Percentiles rank a stretch among this genome's conserved stretches.
Evolutionary conservation across 441 rosid species (phyloP).

Genomic region (Syzygium malaccense): DNA sequence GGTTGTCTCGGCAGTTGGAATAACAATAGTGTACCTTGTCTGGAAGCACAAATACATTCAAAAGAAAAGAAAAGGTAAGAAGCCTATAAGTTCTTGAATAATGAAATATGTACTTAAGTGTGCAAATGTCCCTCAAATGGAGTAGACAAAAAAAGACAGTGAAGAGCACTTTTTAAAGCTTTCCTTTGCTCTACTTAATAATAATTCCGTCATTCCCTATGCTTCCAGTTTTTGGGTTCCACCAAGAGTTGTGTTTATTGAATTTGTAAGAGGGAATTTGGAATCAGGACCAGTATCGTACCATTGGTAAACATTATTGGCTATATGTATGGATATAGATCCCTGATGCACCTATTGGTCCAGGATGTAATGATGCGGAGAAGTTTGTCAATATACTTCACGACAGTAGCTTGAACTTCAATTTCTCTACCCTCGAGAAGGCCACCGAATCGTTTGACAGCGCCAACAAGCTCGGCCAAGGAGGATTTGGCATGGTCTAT

Average conservation of each 20-base stretch:
- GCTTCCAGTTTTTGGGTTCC: background rate
- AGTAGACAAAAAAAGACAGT: background rate
- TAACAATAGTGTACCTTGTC: slow-evolving; percentile 28
- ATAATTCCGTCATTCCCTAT: background rate
- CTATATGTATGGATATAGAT: background rate
- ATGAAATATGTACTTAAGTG: background rate
- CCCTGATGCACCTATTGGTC: background rate
- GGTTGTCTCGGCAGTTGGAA: slow-evolving; percentile 36
- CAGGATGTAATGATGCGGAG: slow-evolving; percentile 64
- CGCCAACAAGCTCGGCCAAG: slow-evolving; percentile 42
- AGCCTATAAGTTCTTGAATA: background rate
- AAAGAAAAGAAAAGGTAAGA: slow-evolving; percentile 49
- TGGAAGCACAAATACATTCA: slow-evolving; percentile 45
- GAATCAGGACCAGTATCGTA: background rate
- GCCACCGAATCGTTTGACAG: slow-evolving; percentile 43
- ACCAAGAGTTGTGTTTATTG: background rate
- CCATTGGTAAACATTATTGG: background rate
- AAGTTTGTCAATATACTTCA: slow-evolving; percentile 58
- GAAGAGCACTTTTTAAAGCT: background rate
- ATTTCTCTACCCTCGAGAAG: slow-evolving; percentile 34
- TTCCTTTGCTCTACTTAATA: background rate
- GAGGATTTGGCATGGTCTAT: slow-evolving; percentile 63
- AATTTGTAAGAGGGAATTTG: background rate
- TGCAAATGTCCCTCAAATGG: background rate
- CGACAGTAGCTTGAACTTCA: slow-evolving; percentile 37